Evolutionary conservation across 2,329 filamentous ascomycete species (phyloP), one percentile per base, ranked within the genome.

Genomic region (Phoma herbarum): DNA sequence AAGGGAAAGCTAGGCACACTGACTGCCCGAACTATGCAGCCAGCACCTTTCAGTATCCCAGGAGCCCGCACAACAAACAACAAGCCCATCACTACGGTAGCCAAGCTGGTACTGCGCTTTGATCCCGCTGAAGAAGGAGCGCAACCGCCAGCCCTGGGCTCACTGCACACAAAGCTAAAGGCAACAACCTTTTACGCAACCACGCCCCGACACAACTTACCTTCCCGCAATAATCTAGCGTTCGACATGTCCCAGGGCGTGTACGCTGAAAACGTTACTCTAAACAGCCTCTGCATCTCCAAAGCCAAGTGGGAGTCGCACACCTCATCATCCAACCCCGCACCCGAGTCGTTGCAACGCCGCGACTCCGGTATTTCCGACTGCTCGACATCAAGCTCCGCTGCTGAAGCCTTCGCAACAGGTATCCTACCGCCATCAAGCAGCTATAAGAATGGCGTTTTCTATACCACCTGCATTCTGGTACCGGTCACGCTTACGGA

Each of bases 381-480:
- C 51, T 71, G 72, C 63, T 75, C 73, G 4, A 65, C 72, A 4
- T 64, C 45, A 28, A 65, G 61, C 55, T 62, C 59, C 18, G 28
- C 52, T 9, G 62, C 62, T 14, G 39, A 52, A 2, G 28, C 62
- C 2, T 64, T 75, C 37, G 72, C 71, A 25, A 64, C 63, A 26
- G 69, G 69, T 22, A 74, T 75, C 12, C 74, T 76, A 1, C 69
- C 68, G 2, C 65, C 77, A 2, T 78, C 77, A 50, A 71, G 72
- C 8, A 70, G 70, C 39, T 85, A 83, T 71, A 74, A 77, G 1
- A 60, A 44, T 4, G 73, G 75, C 6, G 69, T 70, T 16, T 88
- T 84, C 75, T 91, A 89, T 75, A 87, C 85, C 2, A 82, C 88
- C 7, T 80, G 80, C n/a, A 78, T 91, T 33, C 71, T 89, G 2